Evolutionary conservation across 768 basidiomycete genomes (phyloP).

Genomic region (Suillus paluster): DNA sequence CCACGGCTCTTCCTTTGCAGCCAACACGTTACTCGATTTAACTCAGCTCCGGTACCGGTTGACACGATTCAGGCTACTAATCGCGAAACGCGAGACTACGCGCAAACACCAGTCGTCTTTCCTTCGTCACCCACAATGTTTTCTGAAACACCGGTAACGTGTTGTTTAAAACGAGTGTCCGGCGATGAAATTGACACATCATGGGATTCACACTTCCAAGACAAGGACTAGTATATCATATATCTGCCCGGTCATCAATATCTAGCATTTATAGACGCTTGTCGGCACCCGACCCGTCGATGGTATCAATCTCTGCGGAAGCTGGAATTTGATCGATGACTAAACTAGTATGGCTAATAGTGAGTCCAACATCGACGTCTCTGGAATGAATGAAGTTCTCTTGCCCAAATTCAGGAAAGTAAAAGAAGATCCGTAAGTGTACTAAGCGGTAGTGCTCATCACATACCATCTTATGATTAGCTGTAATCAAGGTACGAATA

Average conservation of each 20-base stretch:
- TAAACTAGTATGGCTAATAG: not conserved
- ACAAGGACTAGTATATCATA: not conserved
- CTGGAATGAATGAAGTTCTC: not conserved
- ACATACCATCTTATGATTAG: not conserved
- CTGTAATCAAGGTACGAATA: slow-evolving; percentile 6
- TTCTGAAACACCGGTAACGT: not conserved
- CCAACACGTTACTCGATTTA: not conserved
- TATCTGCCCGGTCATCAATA: not conserved
- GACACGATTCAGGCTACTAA: not conserved
- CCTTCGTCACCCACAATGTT: not conserved
- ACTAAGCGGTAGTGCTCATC: not conserved
- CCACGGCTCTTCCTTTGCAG: not conserved
- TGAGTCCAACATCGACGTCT: not conserved
- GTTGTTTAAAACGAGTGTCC: not conserved
- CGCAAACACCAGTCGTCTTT: not conserved
- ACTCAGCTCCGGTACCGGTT: not conserved
- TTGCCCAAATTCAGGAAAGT: not conserved
- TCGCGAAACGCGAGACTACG: not conserved
- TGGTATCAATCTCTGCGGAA: not conserved
- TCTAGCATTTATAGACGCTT: not conserved
- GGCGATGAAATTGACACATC: not conserved
- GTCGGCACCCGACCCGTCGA: not conserved
- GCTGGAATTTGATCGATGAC: not conserved
- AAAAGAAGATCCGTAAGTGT: not conserved
- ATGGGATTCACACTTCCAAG: not conserved